phyloP scores from a whole-genome alignment of 2,329 filamentous ascomycete genomes.

The Pseudocercospora pini-densiflorae region DNA sequence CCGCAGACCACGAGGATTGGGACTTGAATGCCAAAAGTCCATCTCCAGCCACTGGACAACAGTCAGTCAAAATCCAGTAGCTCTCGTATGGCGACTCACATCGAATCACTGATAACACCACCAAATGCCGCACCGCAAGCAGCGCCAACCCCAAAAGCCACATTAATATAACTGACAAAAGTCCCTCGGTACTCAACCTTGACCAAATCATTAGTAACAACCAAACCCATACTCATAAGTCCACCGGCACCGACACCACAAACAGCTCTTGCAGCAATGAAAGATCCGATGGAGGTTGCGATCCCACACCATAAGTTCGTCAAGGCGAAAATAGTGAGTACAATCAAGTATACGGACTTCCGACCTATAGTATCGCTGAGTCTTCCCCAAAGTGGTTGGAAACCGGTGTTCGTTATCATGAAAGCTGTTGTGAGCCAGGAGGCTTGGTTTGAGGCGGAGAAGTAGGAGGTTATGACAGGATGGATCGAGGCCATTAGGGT shows the following conservation, averaged over 20 bases:
- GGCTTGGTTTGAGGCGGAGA: slow-evolving; percentile 75
- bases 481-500: slow-evolving; percentile 83
- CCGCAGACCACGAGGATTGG: slow-evolving; percentile 54
- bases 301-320: slow-evolving; percentile 73
- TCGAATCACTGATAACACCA: slow-evolving; percentile 68
- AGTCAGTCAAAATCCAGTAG: neutral
- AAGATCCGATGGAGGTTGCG: slow-evolving; percentile 68
- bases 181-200: slow-evolving; percentile 71
- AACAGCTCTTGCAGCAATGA: slow-evolving; percentile 71
- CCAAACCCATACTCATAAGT: slow-evolving; percentile 69
- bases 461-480: slow-evolving; percentile 61
- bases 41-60: slow-evolving; percentile 64
- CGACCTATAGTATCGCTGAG: slow-evolving; percentile 68
- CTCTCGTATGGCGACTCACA: slow-evolving; percentile 40
- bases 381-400: slow-evolving; percentile 75
- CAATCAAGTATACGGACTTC: slow-evolving; percentile 61
- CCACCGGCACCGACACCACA: slow-evolving; percentile 77
- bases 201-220: slow-evolving; percentile 75
- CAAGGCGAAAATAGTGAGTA: slow-evolving; percentile 64
- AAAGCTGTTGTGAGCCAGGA: slow-evolving; percentile 85
- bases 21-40: slow-evolving; percentile 65
- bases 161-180: slow-evolving; percentile 74
- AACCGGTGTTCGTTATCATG: slow-evolving; percentile 74
- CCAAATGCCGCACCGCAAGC: slow-evolving; percentile 69
- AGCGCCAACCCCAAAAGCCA: slow-evolving; percentile 61